Percentiles rank a stretch among this genome's conserved stretches.
These are phyloP conservation scores for Penicillium vulpinum DNA, from an alignment of 2,329 filamentous ascomycete genomes.

Conservation along the genomic window DNA sequence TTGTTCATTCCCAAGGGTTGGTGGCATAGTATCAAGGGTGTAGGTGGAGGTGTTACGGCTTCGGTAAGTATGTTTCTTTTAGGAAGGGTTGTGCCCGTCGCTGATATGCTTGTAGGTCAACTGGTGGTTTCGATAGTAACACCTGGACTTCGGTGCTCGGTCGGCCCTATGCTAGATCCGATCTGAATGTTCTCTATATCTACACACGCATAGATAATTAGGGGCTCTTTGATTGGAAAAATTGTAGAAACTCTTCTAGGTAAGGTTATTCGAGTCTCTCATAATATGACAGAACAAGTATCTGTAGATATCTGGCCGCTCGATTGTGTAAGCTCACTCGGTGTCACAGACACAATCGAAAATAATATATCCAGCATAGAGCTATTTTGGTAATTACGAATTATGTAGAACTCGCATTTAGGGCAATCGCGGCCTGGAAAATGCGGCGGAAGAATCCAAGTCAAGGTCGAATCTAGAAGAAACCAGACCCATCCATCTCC, in stretches of 20 bases:
- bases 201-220: background rate
- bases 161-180: background rate
- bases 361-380: background rate
- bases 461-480: background rate
- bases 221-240: background rate
- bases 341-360: background rate
- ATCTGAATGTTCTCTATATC: background rate
- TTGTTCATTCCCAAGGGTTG: conserved; percentile 79
- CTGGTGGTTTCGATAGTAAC: conserved; percentile 72
- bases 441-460: background rate
- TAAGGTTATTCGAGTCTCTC: background rate
- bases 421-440: background rate
- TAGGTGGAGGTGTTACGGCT: conserved; percentile 58
- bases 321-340: background rate
- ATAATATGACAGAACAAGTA: background rate
- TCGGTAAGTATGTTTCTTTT: conserved; percentile 48
- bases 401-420: background rate
- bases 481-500: background rate
- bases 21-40: conserved; percentile 81
- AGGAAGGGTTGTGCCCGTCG: background rate
- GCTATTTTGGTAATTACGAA: background rate
- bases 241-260: background rate
- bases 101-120: conserved; percentile 55
- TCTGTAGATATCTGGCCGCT: background rate
- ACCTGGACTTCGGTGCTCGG: background rate